Evolutionary conservation across 2,329 filamentous ascomycete genomes (phyloP), one percentile per base, ranked within the genome.

Genomic region (Talaromyces amestolkiae): DNA sequence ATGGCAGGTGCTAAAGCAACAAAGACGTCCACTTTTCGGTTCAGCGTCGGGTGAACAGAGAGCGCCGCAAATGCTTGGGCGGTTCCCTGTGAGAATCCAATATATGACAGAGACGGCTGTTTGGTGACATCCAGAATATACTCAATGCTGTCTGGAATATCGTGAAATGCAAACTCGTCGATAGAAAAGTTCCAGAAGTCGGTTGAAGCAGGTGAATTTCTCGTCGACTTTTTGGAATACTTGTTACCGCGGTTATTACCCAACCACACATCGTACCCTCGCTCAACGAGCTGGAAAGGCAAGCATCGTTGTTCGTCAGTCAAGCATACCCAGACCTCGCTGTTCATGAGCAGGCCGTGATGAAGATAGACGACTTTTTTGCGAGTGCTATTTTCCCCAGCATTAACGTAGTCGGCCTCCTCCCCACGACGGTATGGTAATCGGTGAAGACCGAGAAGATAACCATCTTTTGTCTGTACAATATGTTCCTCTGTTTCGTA

Each of bases 231-330:
- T 78, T 98, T 99, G 54, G 93, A 97, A 80, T 99, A 99, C 76
- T 99, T 99, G 84, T 99, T 99, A 59, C 95, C 95, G 41, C 95
- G 89, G 74, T 99, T 99, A 78, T 99, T 99, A 60, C 95, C 95
- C 68, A 99, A 84, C 91, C 95, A 99, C 69, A 98, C 94, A 81
- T 99, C 95, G 72, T 96, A 99, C 2, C 95, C 95, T 72, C 87
- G 86, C 73, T 97, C 92, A 0, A 96, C 92, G 51, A 99, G 83
- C 70, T 91, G 86, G 75, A 99, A 98, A 0, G 95, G 92, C 45
- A 99, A 82, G 70, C 91, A 94, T 70, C 93, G 86, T 77, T 96
- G 86, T 70, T 89, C 88, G 70, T 97, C 91, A 0, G 94, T 96
- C 74, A 94, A 81, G 74, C 92, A 96, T 9, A 98, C 92, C 95